phyloP scores from a whole-genome alignment of 441 rosid genomes.

The Euphorbia schlechtendalii region DNA sequence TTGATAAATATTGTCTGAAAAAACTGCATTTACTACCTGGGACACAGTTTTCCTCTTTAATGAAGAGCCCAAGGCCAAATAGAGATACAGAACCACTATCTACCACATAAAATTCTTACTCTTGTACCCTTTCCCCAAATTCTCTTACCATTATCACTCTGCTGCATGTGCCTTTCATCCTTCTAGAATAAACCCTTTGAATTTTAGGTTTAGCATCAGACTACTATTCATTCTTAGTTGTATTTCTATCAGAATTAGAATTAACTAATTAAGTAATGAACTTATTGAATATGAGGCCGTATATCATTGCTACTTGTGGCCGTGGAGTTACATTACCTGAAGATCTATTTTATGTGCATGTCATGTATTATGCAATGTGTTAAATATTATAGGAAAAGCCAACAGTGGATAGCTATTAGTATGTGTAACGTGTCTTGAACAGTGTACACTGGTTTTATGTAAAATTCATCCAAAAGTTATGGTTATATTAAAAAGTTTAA shows the following conservation, averaged over 20 bases:
- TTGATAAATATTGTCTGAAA: not conserved
- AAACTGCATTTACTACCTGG: not conserved
- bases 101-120: not conserved
- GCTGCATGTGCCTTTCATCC: not conserved
- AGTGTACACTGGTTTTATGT: not conserved
- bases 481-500: not conserved
- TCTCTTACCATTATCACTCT: not conserved
- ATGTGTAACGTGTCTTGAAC: not conserved
- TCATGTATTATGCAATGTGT: not conserved
- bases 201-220: not conserved
- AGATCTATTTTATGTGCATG: not conserved
- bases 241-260: not conserved
- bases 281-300: not conserved
- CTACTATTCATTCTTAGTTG: not conserved
- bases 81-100: not conserved
- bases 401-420: not conserved
- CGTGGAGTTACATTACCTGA: not conserved
- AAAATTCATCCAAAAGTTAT: not conserved
- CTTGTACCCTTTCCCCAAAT: not conserved
- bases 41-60: not conserved
- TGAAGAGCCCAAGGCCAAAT: not conserved
- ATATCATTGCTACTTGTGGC: not conserved
- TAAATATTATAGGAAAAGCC: not conserved
- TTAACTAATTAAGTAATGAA: no score
- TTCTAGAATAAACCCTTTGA: not conserved